A percentile compares a stretch with the other conserved stretches of the same genome.
Conservation (phyloP, 176 grass and related monocot genomes). For the Musa acuminata region DNA sequence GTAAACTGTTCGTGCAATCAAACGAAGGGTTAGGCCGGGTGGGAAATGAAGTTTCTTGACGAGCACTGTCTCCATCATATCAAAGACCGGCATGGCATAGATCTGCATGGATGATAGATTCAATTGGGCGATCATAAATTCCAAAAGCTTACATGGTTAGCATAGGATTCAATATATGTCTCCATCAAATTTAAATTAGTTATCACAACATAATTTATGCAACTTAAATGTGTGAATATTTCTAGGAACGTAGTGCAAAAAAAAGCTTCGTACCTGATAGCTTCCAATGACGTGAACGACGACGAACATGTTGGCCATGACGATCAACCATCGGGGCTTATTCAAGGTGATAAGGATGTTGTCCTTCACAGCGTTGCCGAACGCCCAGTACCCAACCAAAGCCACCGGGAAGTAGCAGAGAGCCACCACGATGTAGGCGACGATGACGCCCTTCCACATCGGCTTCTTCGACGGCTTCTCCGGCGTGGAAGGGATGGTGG, state of each 20-base stretch:
- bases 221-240: too few relatives aligned
- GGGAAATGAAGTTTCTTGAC: constrained; percentile 62
- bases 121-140: too few relatives aligned
- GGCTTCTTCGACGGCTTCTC: constrained; percentile 82
- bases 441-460: constrained; percentile 90
- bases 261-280: constrained; percentile 41
- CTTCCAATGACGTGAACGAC: constrained; percentile 86
- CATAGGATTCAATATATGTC: too few relatives aligned
- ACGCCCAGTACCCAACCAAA: constrained; percentile 67
- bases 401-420: constrained; percentile 92
- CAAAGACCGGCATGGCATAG: constrained; percentile 87
- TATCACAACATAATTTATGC: too few relatives aligned
- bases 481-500: constrained; percentile 74
- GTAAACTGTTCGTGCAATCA: constrained; percentile 47
- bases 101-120: constrained; percentile 26
- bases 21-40: constrained; percentile 49
- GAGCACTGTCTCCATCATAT: constrained; percentile 88
- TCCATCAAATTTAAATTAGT: too few relatives aligned
- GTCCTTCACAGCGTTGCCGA: constrained; percentile 36
- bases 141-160: too few relatives aligned
- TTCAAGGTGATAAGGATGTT: constrained; percentile 58
- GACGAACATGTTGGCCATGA: constrained; percentile 77
- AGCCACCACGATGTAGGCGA: constrained; percentile 76
- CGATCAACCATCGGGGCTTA: constrained; percentile 75
- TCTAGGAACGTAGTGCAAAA: too few relatives aligned